Evolutionary conservation across 805 yeast genomes (phyloP).

Genomic region (Kluyveromyces aestuarii): DNA sequence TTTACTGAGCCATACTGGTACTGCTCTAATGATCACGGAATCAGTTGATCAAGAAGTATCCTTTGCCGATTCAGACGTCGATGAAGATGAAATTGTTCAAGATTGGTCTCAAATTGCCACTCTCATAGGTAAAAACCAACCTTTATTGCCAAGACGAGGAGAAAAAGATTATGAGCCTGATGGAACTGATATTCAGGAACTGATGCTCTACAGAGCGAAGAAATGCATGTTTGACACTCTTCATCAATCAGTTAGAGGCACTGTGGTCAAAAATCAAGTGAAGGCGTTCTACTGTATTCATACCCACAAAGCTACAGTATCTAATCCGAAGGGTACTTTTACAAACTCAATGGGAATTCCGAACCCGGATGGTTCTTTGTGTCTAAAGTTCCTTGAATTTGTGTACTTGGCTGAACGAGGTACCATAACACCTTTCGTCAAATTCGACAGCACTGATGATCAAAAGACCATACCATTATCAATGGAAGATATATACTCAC

Average conservation of each 20-base stretch:
- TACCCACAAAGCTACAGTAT: constrained; percentile 29
- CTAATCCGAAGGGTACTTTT: constrained; percentile 60
- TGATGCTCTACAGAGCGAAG: constrained; percentile 43
- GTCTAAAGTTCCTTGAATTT: constrained; percentile 58
- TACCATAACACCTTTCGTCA: constrained; percentile 36
- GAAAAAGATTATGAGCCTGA: constrained; percentile 84
- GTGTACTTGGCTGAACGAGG: constrained; percentile 81
- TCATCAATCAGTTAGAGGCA: constrained; percentile 37
- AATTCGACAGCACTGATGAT: constrained; percentile 9
- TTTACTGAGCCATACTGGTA: too few species aligned
- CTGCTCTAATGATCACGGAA: not conserved
- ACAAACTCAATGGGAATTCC: constrained; percentile 64
- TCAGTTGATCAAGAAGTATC: not conserved
- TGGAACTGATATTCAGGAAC: constrained; percentile 47
- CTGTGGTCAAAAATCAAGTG: constrained; percentile 38
- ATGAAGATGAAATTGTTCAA: constrained; percentile 38
- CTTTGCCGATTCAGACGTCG: constrained; percentile 16
- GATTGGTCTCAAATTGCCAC: constrained; percentile 43
- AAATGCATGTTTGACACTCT: constrained; percentile 68
- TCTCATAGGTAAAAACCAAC: constrained; percentile 12
- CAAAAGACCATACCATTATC: constrained; percentile 37
- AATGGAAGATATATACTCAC: constrained; percentile 54
- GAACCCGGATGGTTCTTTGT: constrained; percentile 38
- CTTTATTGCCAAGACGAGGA: constrained; percentile 57
- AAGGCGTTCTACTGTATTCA: constrained; percentile 40